These are phyloP conservation scores for Amphirosellinia nigrospora DNA, from an alignment of 495 filamentous ascomycete genomes.

Conservation along the genomic window DNA sequence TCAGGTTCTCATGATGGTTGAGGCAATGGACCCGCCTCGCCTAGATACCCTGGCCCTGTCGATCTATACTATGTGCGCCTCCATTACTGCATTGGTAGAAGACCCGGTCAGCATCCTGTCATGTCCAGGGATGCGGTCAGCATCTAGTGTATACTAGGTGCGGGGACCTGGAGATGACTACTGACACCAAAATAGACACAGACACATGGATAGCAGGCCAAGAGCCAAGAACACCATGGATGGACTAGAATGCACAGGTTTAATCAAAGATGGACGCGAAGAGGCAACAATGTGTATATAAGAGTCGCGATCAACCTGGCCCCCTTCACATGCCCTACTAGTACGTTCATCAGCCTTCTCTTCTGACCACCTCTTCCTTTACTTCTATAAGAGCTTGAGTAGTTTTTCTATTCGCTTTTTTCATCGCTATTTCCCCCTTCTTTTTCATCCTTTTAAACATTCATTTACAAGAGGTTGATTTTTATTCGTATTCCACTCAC, in stretches of 20 bases:
- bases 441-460: not conserved
- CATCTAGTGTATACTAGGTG: not conserved
- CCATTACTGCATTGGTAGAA: conserved; percentile 18
- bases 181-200: conserved; percentile 25
- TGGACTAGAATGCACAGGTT: not conserved
- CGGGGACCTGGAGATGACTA: conserved; percentile 27
- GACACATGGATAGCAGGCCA: not conserved
- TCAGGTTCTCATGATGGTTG: not conserved
- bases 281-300: conserved; percentile 25
- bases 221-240: conserved; percentile 1
- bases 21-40: conserved; percentile 1
- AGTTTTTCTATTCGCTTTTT: conserved; percentile 11
- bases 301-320: conserved; percentile 16
- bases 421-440: not conserved
- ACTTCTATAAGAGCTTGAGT: conserved; percentile 11
- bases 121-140: conserved; percentile 16
- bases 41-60: conserved; percentile 10
- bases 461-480: not conserved
- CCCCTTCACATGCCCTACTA: not conserved
- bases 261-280: not conserved
- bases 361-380: conserved; percentile 11
- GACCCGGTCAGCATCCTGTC: conserved; percentile 22
- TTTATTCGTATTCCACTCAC: conserved; percentile 12
- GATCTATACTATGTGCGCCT: conserved; percentile 7
- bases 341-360: conserved; percentile 5